Conservation (phyloP, 305 asterid genomes). For the Rubia balearica region DNA sequence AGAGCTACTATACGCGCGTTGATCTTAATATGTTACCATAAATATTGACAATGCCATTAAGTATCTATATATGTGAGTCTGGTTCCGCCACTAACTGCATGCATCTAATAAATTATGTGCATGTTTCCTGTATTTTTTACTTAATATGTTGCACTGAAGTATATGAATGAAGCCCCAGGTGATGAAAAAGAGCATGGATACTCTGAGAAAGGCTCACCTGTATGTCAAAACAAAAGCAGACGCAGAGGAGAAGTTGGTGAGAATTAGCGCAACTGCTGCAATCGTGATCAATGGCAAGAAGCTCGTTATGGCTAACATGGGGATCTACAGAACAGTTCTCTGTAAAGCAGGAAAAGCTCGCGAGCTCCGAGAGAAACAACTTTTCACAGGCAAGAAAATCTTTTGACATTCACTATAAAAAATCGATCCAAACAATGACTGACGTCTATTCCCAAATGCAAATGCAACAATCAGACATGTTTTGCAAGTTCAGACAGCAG, state of each 20-base stretch:
- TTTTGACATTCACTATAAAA: not conserved
- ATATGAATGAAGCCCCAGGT: constrained; percentile 38
- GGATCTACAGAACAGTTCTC: constrained; percentile 44
- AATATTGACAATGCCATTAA: too few relatives aligned
- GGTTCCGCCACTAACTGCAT: too few relatives aligned
- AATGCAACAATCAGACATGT: constrained; percentile 19
- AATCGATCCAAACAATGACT: not conserved
- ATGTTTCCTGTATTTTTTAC: not conserved
- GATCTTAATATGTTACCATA: too few relatives aligned
- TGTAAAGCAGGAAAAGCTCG: constrained; percentile 52
- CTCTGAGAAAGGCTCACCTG: constrained; percentile 40
- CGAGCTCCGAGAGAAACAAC: constrained; percentile 30
- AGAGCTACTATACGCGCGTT: too few relatives aligned
- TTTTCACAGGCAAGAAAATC: constrained; percentile 30
- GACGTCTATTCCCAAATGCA: not conserved
- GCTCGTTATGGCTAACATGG: constrained; percentile 47
- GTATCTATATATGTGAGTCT: too few relatives aligned
- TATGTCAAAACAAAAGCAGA: constrained; percentile 35
- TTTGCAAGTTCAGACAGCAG: constrained; percentile 19
- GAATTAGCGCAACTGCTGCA: constrained; percentile 44
- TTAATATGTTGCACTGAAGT: not conserved
- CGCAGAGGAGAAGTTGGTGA: constrained; percentile 16
- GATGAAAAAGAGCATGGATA: constrained; percentile 38
- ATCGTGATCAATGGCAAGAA: constrained; percentile 49
- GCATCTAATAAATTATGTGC: not conserved